Conservation (phyloP, 1,284 basidiomycete genomes). For the Ceratobasidium sp. region DNA sequence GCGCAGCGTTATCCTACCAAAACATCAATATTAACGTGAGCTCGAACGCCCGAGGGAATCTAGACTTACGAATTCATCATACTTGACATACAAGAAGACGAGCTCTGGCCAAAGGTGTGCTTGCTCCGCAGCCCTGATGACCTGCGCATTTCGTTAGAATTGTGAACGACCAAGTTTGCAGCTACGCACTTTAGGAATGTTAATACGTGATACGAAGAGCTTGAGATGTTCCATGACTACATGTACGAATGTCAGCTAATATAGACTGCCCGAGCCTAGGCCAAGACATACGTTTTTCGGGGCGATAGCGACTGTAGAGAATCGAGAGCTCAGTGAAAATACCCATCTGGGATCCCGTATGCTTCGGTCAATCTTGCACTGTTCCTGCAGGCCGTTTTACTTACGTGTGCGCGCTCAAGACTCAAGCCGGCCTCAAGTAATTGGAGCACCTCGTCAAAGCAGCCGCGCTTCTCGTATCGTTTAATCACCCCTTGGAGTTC, state of each 20-base stretch:
- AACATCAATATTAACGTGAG: not conserved
- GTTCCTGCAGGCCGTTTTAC: slow-evolving; percentile 52
- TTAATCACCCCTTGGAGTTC: slow-evolving; percentile 87
- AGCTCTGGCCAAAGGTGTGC: slow-evolving; percentile 99
- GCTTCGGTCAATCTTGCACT: not conserved
- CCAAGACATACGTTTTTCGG: slow-evolving; percentile 81
- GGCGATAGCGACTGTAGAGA: slow-evolving; percentile 96
- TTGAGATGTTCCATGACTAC: slow-evolving; percentile 98
- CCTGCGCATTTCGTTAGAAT: slow-evolving; percentile 61
- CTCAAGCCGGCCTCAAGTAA: slow-evolving; percentile 96
- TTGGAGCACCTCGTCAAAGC: slow-evolving; percentile 94
- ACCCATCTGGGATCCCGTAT: slow-evolving; percentile 69
- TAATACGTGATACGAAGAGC: slow-evolving; percentile 97
- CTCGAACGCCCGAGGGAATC: not conserved
- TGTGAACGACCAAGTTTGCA: slow-evolving; percentile 26
- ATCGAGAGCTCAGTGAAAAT: slow-evolving; percentile 96
- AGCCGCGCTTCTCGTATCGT: slow-evolving; percentile 91
- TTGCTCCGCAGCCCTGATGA: slow-evolving; percentile 94
- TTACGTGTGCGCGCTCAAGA: slow-evolving; percentile 93
- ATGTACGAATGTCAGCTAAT: slow-evolving; percentile 30
- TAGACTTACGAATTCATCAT: slow-evolving; percentile 86
- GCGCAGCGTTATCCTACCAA: slow-evolving; percentile 87
- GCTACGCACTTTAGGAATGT: slow-evolving; percentile 78
- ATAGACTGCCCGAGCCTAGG: not conserved
- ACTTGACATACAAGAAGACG: slow-evolving; percentile 98